Evolutionary conservation across 768 basidiomycete genomes (phyloP), one percentile per base, ranked within the genome.

Genomic region (Lactifluus piperatus): DNA sequence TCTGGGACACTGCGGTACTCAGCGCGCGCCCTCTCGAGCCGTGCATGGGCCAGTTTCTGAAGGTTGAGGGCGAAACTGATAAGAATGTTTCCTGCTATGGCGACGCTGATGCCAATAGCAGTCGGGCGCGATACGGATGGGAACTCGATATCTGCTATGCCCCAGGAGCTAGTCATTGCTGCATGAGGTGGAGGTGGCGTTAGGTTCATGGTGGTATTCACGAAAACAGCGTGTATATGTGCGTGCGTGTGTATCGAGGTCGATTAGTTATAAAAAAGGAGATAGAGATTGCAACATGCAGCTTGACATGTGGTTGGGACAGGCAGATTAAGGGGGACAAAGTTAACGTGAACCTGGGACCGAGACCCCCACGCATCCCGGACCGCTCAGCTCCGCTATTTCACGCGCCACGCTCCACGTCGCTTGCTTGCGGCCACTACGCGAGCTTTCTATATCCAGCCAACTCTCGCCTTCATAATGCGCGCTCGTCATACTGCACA

Each of bases 21-120:
- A 5, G 45, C 30, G 32, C 62, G 61, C 56, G 68, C 70, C 29
- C 68, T 73, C 64, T 83, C 82, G 32, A 88, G 75, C 29, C 86
- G 79, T 64, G 80, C 78, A 74, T 95, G 94, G 1, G 92, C 92
- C 18, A 95, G 80, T 69, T 97, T 97, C 72, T 98, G 94, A 34
- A 89, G 75, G 72, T 97, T 97, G 62, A 98, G 79, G 16, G 92
- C 94, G 24, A 94, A 79, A 10, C 88, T 90, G 62, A 97, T 93
- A 62, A 97, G 80, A 11, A 94, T 72, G 68, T 95, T 95, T 32
- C 94, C 94, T 8, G 79, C 76, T 56, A 95, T 81, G 4, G 93
- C 87, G 36, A 94, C 83, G 5, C 79, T 77, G 36, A 97, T 94
- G 16, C 94, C 94, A 56, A 91, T 83, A 66, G 79, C 70, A 5